Evolutionary conservation across 2,329 filamentous ascomycete species (phyloP).

Genomic region (Fusarium pseudocircinatum): DNA sequence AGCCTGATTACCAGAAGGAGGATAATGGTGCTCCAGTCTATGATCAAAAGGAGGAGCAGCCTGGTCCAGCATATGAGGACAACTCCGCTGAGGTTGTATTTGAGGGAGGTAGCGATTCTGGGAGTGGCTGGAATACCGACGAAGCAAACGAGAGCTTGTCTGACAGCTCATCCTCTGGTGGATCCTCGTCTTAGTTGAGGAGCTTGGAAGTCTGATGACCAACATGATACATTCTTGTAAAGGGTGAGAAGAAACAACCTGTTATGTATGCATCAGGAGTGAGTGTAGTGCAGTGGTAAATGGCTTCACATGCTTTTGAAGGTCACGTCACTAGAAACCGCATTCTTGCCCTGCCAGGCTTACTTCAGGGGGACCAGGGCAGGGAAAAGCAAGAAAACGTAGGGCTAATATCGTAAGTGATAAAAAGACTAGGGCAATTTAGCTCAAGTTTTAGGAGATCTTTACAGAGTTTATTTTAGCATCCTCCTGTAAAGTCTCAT

Average conservation of each 20-base stretch:
- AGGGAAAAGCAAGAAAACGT: too few species aligned
- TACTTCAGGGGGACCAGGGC: background rate
- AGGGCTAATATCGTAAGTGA: too few species aligned
- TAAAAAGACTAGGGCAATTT: background rate
- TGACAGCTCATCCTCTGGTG: background rate
- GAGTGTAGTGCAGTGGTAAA: background rate
- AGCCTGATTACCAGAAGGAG: background rate
- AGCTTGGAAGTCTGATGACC: too few species aligned
- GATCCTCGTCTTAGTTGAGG: background rate
- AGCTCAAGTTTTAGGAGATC: fast-evolving
- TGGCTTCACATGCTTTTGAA: fast-evolving
- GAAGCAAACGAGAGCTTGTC: background rate
- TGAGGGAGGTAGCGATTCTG: background rate
- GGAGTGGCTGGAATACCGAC: background rate
- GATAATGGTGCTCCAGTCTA: too few species aligned
- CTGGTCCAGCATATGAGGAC: background rate
- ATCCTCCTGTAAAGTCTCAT: background rate
- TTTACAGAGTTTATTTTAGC: background rate
- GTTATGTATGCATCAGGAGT: background rate
- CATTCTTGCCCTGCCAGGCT: background rate
- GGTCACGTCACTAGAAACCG: fast-evolving
- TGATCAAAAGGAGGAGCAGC: background rate
- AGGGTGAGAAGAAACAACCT: background rate
- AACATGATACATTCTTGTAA: background rate
- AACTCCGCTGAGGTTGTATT: background rate